phyloP scores from a whole-genome alignment of 805 yeast species.

The Wickerhamomyces ciferrii region DNA sequence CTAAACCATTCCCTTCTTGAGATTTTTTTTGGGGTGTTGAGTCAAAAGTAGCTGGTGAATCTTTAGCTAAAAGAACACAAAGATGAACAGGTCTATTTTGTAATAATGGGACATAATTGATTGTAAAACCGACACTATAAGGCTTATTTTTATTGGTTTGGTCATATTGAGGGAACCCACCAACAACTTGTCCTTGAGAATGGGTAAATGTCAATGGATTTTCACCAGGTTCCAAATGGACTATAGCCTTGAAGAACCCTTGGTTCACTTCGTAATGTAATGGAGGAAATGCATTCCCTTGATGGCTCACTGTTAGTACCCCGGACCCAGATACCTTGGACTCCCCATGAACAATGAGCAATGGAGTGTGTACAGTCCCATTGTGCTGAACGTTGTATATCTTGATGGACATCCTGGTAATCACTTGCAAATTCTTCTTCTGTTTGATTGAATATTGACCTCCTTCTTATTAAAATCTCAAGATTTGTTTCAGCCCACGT shows the following conservation, averaged over 20 bases:
- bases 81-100: conserved; percentile 78
- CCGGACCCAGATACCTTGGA: conserved; percentile 26
- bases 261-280: conserved; percentile 64
- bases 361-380: conserved; percentile 40
- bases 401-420: conserved; percentile 12
- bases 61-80: conserved; percentile 70
- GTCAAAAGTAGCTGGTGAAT: conserved; percentile 68
- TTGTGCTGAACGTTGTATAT: conserved; percentile 28
- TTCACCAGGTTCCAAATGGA: conserved; percentile 65
- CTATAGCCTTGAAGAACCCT: conserved; percentile 69
- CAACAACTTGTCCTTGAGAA: conserved; percentile 27
- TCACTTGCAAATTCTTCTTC: too few relatives aligned
- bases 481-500: too few relatives aligned
- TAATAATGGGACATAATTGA: conserved; percentile 49
- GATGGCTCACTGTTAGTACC: conserved; percentile 37
- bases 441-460: too few relatives aligned
- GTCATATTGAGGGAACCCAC: conserved; percentile 25
- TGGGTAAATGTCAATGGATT: conserved; percentile 54
- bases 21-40: conserved; percentile 46
- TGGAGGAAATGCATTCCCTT: conserved; percentile 46
- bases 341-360: conserved; percentile 44
- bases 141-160: conserved; percentile 3
- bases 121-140: conserved; percentile 18
- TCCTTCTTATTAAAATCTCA: too few relatives aligned
- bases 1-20: conserved; percentile 59